These are phyloP conservation scores for Plasmodium knowlesi DNA, from an alignment of 169 alveolate genomes.

Conservation along the genomic window DNA sequence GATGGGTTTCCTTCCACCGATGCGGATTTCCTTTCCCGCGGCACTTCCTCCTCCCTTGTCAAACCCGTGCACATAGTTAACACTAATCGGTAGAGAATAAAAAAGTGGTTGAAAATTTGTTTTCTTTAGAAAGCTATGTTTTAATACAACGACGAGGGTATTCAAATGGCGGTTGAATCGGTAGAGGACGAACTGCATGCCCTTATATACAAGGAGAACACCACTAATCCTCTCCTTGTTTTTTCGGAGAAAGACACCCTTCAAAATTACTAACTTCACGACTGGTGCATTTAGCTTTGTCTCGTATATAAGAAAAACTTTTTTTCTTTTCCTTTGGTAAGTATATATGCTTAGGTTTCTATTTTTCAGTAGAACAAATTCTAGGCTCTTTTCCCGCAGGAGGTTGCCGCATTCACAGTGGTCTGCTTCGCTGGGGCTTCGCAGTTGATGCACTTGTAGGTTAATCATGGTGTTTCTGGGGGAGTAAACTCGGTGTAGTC, in stretches of 20 bases:
- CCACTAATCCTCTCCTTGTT: slow-evolving; percentile 21
- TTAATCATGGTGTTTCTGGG: slow-evolving; percentile 18
- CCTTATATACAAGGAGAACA: slow-evolving; percentile 28
- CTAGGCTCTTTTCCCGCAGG: slow-evolving; percentile 27
- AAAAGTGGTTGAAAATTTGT: slow-evolving; percentile 7
- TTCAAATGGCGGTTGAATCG: slow-evolving; percentile 9
- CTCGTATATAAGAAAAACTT: slow-evolving; percentile 9
- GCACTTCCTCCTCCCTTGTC: neutral
- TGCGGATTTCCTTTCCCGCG: neutral
- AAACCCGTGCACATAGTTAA: slow-evolving; percentile 27
- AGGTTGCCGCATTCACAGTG: slow-evolving; percentile 41
- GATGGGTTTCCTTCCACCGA: neutral
- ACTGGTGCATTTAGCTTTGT: slow-evolving; percentile 52
- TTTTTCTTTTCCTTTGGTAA: neutral
- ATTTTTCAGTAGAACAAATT: slow-evolving; percentile 22
- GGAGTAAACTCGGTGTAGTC: neutral
- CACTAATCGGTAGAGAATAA: slow-evolving; percentile 4
- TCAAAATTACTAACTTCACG: slow-evolving; percentile 11
- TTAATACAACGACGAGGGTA: slow-evolving; percentile 20
- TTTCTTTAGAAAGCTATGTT: slow-evolving; percentile 18
- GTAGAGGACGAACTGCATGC: slow-evolving; percentile 35
- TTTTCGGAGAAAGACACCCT: slow-evolving; percentile 6
- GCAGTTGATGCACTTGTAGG: slow-evolving; percentile 1
- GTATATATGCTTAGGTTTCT: slow-evolving; percentile 38
- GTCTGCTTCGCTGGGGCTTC: slow-evolving; percentile 44